Base-by-base conservation (phyloP, 2,329 filamentous ascomycete species). In the Hysterium pulicare region DNA sequence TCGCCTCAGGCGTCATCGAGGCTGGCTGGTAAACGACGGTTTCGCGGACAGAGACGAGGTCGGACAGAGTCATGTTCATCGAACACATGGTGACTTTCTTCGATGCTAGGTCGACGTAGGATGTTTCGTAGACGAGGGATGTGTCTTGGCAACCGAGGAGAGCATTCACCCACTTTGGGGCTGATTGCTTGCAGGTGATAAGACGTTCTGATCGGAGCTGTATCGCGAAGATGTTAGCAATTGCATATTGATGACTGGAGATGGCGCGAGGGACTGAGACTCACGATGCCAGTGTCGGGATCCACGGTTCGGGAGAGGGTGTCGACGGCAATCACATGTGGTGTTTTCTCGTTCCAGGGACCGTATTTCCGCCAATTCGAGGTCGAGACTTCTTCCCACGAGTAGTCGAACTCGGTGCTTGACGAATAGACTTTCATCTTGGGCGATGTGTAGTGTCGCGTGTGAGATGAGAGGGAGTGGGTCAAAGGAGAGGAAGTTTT, bases 361-460 rank as follows among this genome's bases (percentile, higher is more conserved):
- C 89, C 94, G 73, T 98, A 98, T 71, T 98, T 98, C 57, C 84
- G 86, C 93, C 93, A 98, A 78, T 98, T 98, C 66, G 87, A 90
- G 11, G 89, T 90, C 20, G 90, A 95, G 26, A 98, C 93, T 70
- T 97, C 91, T 62, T 95, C 89, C 93, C 93, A 98, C 34, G 91
- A 95, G 77, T 98, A 98, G 74, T 95, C 80, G 73, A 94, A 98
- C 48, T 89, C 90, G 71, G 89, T 87, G 30, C 77, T 76, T 61
- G 89, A 94, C 57, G 88, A 87, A 64, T 97, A 97, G 71, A 97
- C 87, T 79, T 94, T 95, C 93, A 98, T 97, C 13, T 44, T 47
- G 39, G 43, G n/a, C n/a, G n/a, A 42, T 10, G 38, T 42, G 35
- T 26, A 41, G 32, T 34, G 15, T 15, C 9, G 48, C 28, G 35